Percentiles rank a stretch among this genome's conserved stretches.
Conservation (phyloP, 139 green algal genomes). For the Chlamydomonas schloesseri region DNA sequence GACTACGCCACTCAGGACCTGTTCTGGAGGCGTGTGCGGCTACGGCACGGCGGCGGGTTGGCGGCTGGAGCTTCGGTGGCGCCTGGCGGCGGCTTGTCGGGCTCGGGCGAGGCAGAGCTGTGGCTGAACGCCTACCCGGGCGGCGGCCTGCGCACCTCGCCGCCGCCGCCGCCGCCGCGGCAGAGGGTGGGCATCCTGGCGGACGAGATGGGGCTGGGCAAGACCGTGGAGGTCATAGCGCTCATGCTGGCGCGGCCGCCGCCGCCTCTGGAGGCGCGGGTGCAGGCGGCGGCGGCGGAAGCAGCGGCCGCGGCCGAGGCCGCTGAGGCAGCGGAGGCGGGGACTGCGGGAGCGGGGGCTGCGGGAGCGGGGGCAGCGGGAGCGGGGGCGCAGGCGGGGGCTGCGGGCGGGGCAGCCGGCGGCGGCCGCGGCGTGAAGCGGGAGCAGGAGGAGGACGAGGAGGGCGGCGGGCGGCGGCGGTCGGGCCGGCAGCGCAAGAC, state of each 20-base stretch:
- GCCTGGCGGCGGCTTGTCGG: no score
- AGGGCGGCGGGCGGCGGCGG: not conserved
- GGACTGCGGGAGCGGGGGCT: no score
- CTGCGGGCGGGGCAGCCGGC: not conserved
- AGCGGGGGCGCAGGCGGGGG: not conserved
- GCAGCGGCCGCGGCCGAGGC: no score
- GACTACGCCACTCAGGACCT: slow-evolving; percentile 32
- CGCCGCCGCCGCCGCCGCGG: slow-evolving; percentile 28
- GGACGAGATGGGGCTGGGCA: slow-evolving; percentile 70
- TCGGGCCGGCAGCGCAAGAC: not conserved
- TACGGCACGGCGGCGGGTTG: not conserved
- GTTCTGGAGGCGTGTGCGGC: slow-evolving; percentile 9
- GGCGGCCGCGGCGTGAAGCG: not conserved
- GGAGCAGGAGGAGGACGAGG: not conserved
- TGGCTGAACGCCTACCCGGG: slow-evolving; percentile 6
- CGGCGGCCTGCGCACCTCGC: not conserved
- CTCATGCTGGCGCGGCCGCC: slow-evolving; percentile 57
- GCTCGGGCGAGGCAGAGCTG: not conserved
- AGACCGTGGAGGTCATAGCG: slow-evolving; percentile 69
- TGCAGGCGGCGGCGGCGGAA: not conserved
- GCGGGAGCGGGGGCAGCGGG: no score
- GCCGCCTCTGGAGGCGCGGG: not conserved
- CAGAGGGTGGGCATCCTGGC: slow-evolving; percentile 51
- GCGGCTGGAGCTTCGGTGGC: no score
- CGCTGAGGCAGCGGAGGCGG: no score